Evolutionary conservation across 1,284 basidiomycete genomes (phyloP), one percentile per base, ranked within the genome.

Genomic region (Agroathelia rolfsii): DNA sequence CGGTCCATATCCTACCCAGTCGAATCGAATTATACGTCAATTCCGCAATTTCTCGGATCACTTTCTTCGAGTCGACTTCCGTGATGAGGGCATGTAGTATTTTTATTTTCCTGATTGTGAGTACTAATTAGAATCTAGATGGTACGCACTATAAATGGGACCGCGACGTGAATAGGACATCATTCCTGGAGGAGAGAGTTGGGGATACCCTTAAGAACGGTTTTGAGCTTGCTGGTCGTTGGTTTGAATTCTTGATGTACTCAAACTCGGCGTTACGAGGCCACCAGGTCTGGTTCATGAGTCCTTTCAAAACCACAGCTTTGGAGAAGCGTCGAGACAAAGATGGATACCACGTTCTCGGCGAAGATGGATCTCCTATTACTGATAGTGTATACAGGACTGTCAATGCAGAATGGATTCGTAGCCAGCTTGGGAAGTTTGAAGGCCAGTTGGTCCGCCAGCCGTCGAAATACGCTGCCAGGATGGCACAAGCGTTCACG

Each of bases 401-500:
- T n/a, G 56, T 84, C 15, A 65, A 62, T 14, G 67, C 76, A 1
- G 56, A 68, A 20, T 55, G 40, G 11, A 83, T 88, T 35, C 65
- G 84, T 15, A 44, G 58, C 15, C 57, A 59, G 11, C 61, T 85
- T 11, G 84, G 83, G 9, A 62, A 80, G 45, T 86, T 87, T 48
- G 46, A 49, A 36, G 55, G 53, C 12, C 60, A 59, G 0, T 49
- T 55, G 3, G n/a, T n/a, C n/a, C 55, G 49, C 29, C 64, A 60
- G 21, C 83, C 84, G 5, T 82, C 83, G 1, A 81, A 80, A 48
- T 85, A 75, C 48, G 84, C 82, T 7, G 85, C 85, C 10, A 68
- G 85, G 19, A 60, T 89, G 43, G 79, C 80, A 5, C 85, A 87
- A 53, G 82, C 83, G 0, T 88, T 88, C 47, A 83, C 81, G 0